A percentile compares a stretch with the other conserved stretches of the same genome.
Evolutionary conservation across 371 early-diverging fungal genomes (phyloP).

Genomic region (Cokeromyces recurvatus): DNA sequence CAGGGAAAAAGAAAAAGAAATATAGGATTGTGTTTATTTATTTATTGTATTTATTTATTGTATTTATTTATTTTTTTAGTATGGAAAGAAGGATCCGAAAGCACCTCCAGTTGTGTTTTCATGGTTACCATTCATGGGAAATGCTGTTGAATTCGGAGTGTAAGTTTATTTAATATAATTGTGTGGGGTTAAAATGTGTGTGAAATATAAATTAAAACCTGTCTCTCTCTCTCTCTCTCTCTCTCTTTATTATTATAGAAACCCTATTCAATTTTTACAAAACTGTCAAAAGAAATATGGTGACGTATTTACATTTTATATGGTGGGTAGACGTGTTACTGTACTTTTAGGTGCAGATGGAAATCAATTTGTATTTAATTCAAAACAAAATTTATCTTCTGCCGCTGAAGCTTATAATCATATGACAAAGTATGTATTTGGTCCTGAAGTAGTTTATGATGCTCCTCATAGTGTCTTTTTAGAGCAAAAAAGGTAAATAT

Average conservation of each 20-base stretch:
- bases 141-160: conserved; percentile 84
- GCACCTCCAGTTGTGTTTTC: conserved; percentile 85
- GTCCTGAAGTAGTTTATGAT: conserved; percentile 95
- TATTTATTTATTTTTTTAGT: conserved; percentile 14
- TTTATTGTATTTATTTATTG: too few species aligned
- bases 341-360: conserved; percentile 89
- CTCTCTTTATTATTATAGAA: conserved; percentile 20
- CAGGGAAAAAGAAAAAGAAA: conserved; percentile 12
- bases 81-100: conserved; percentile 52
- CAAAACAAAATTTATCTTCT: conserved; percentile 79
- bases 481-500: conserved; percentile 88
- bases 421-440: conserved; percentile 95
- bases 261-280: conserved; percentile 84
- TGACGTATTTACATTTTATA: conserved; percentile 88
- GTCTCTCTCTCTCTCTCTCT: too few species aligned
- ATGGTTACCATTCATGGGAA: conserved; percentile 88
- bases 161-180: conserved; percentile 32
- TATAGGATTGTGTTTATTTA: neutral
- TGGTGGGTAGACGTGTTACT: conserved; percentile 91
- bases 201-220: neutral
- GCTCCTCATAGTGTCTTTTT: conserved; percentile 88
- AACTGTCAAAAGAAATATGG: conserved; percentile 72
- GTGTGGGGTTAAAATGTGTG: neutral
- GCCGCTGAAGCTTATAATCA: conserved; percentile 94
- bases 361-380: conserved; percentile 95